Percentiles rank a stretch among this genome's conserved stretches.
Evolutionary conservation across 768 basidiomycete genomes (phyloP).

Genomic region (Daedaleopsis sinensis): DNA sequence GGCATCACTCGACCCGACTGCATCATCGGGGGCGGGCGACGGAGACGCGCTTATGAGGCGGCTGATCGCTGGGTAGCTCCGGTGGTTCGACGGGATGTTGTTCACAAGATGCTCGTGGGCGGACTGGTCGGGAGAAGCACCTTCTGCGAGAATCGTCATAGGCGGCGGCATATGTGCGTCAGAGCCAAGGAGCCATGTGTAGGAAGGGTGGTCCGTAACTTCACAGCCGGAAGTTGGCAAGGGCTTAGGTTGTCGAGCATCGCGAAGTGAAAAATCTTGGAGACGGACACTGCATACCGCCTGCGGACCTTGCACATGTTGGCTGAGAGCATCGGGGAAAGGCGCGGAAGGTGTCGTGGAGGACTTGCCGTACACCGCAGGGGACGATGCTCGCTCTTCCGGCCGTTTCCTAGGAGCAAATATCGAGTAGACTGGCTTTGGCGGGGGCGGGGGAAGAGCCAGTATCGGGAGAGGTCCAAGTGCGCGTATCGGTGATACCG

Average conservation of each 20-base stretch:
- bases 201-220: too few species aligned
- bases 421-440: conserved; percentile 47
- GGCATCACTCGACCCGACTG: conserved; percentile 17
- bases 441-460: conserved; percentile 1
- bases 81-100: conserved; percentile 6
- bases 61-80: conserved; percentile 21
- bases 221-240: not conserved
- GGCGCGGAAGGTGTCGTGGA: conserved; percentile 33
- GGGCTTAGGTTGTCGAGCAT: not conserved
- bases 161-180: not conserved
- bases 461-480: not conserved
- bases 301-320: conserved; percentile 68
- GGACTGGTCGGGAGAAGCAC: not conserved
- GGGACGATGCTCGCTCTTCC: conserved; percentile 18
- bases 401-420: conserved; percentile 41
- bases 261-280: not conserved
- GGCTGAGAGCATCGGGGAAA: conserved; percentile 51
- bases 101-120: not conserved
- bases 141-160: not conserved
- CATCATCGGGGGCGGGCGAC: too few species aligned
- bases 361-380: conserved; percentile 4
- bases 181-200: not conserved
- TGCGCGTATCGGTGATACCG: conserved; percentile 24
- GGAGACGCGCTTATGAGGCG: conserved; percentile 7
- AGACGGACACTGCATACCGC: conserved; percentile 33